phyloP scores from a whole-genome alignment of 169 alveolate genomes.

The Hepatocystis sp. region DNA sequence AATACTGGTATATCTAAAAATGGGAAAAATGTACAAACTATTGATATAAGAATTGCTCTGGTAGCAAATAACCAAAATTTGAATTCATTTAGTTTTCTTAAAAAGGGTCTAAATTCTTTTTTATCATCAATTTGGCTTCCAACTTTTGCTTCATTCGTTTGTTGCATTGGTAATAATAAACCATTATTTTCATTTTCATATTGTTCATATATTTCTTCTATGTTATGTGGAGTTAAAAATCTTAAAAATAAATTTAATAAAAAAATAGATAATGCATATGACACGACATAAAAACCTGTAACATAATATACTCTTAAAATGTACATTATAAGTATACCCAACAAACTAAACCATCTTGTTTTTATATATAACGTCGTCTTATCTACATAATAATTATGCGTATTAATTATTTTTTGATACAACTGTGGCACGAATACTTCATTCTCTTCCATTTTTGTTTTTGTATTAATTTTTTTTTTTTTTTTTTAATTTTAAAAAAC shows the following conservation, averaged over 20 bases:
- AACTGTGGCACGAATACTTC: slow-evolving; percentile 30
- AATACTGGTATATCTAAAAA: slow-evolving; percentile 91
- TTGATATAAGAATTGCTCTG: slow-evolving; percentile 82
- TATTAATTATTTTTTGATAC: slow-evolving; percentile 39
- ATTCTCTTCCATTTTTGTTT: slow-evolving; percentile 56
- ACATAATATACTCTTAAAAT: slow-evolving; percentile 75
- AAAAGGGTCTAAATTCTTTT: slow-evolving; percentile 92
- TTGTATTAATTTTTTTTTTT: background rate
- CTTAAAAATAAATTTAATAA: slow-evolving; percentile 78
- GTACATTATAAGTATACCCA: slow-evolving; percentile 65
- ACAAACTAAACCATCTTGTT: slow-evolving; percentile 79
- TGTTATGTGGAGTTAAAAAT: slow-evolving; percentile 84
- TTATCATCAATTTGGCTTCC: slow-evolving; percentile 65
- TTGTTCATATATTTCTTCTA: slow-evolving; percentile 85
- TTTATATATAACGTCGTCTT: slow-evolving; percentile 66
- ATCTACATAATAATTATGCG: slow-evolving; percentile 76
- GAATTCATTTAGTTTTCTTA: slow-evolving; percentile 91
- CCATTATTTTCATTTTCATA: slow-evolving; percentile 84
- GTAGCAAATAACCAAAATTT: slow-evolving; percentile 90
- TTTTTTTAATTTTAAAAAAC: background rate
- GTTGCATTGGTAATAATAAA: slow-evolving; percentile 80
- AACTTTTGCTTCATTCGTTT: slow-evolving; percentile 34
- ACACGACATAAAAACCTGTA: slow-evolving; percentile 80
- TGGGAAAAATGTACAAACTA: slow-evolving; percentile 80
- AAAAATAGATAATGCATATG: slow-evolving; percentile 84